phyloP scores from a whole-genome alignment of 371 early-diverging fungal genomes.

The Mucor indicus region DNA sequence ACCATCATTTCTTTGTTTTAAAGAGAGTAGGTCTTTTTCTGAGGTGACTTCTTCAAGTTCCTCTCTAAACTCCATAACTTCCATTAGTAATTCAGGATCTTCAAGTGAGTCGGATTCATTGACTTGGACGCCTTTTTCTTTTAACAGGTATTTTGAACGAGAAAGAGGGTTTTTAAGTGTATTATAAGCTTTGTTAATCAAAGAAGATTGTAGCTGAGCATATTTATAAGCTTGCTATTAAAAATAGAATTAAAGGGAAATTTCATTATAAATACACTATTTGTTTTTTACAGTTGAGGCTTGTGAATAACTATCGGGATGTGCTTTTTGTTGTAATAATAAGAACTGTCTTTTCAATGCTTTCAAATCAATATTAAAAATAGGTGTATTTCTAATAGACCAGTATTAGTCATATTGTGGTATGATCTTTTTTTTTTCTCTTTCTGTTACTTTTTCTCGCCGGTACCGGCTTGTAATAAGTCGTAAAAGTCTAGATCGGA shows the following conservation, averaged over 20 bases:
- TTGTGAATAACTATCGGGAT: slow-evolving; percentile 82
- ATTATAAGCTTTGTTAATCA: slow-evolving; percentile 85
- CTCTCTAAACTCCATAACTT: slow-evolving; percentile 79
- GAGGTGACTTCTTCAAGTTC: slow-evolving; percentile 62
- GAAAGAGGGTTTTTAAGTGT: slow-evolving; percentile 75
- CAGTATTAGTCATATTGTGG: neutral
- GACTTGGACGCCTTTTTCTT: slow-evolving; percentile 55
- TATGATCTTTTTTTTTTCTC: neutral
- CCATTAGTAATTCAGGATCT: slow-evolving; percentile 76
- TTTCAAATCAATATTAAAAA: slow-evolving; percentile 68
- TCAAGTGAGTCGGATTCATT: slow-evolving; percentile 67
- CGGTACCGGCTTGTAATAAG: slow-evolving; percentile 39
- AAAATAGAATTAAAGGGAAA: neutral
- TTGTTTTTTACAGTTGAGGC: slow-evolving; percentile 52
- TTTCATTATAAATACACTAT: neutral
- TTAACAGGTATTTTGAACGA: slow-evolving; percentile 79
- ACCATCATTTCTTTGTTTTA: slow-evolving; percentile 28
- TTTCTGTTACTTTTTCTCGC: slow-evolving; percentile 24
- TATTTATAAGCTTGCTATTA: slow-evolving; percentile 65
- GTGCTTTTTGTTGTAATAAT: slow-evolving; percentile 76
- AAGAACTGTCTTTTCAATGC: slow-evolving; percentile 66
- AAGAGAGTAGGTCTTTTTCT: slow-evolving; percentile 9
- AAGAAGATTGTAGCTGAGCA: slow-evolving; percentile 78
- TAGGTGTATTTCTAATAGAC: slow-evolving; percentile 39
- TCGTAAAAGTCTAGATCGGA: slow-evolving; percentile 66